phyloP scores from a whole-genome alignment of 1,284 basidiomycete species.

The Trametes polyzona region DNA sequence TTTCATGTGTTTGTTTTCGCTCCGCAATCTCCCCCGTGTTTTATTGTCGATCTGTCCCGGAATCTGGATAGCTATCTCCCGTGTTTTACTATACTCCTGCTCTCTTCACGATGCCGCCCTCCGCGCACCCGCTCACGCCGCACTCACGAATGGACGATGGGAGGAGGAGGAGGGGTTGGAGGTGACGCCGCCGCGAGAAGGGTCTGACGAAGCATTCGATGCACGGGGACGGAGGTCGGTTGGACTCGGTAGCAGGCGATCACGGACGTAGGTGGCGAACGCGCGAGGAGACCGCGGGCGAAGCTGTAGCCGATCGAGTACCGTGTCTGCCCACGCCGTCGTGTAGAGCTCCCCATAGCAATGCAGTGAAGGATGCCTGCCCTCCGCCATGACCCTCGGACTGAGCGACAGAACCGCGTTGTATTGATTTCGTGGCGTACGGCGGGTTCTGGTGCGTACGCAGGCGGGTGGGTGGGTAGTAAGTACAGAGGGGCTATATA shows the following conservation, averaged over 20 bases:
- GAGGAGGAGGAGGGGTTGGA: not conserved
- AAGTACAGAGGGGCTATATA: not conserved
- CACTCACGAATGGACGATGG: constrained; percentile 1
- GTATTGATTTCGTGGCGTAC: not conserved
- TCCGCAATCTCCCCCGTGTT: not conserved
- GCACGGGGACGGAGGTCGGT: too few relatives aligned
- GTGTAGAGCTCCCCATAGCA: not conserved
- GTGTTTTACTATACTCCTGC: not conserved
- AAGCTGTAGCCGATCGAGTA: not conserved
- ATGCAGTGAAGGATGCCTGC: not conserved
- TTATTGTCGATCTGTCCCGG: not conserved
- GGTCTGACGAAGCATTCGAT: too few relatives aligned
- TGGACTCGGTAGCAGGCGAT: too few relatives aligned
- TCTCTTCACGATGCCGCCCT: not conserved
- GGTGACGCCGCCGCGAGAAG: not conserved
- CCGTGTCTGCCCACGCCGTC: not conserved
- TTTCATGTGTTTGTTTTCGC: not conserved
- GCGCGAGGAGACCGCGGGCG: too few relatives aligned
- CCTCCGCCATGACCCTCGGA: not conserved
- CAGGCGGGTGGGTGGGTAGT: not conserved
- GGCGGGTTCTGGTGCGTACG: not conserved
- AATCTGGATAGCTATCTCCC: not conserved
- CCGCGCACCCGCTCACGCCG: not conserved
- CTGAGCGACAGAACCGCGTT: not conserved
- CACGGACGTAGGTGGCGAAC: too few relatives aligned